Base-by-base conservation (phyloP, 768 basidiomycete genomes). In the Lentinula raphanica region DNA sequence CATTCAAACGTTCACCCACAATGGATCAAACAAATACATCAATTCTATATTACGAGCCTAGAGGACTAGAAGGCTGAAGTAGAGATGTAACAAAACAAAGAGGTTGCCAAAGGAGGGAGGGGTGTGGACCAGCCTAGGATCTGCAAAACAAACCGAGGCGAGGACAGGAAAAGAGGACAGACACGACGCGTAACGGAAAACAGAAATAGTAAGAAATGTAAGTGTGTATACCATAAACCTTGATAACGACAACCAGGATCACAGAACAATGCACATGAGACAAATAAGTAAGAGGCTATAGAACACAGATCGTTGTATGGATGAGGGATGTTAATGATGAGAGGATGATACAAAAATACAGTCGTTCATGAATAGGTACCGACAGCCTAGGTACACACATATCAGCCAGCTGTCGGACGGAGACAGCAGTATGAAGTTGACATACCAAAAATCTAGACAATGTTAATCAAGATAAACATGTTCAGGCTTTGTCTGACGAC, bases 311-410 rank as follows among this genome's bases (percentile, higher is more conserved):
- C 46, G 29, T 46, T 23, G 48, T 7, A 49, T 35, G 49, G 49
- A 50, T 35, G 31, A 36, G 21, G 49, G 15, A 21, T 23, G 21
- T 29, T 15, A 21, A 19, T 35, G 49, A 35, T 12, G 29, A 50
- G 29, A n/a, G 49, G 31, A 35, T 50, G 49, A 35, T 50, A 50
- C 49, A 50, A 50, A 50, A 36, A 31, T 35, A 12, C n/a, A 50
- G 32, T 35, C 49, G 36, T 9, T 21, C 40, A 19, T 13, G 48
- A 21, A 35, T 21, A 36, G 28, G 29, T 32, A 32, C 13, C 21
- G 36, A 50, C 32, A 50, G 29, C 49, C 31, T 32, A 50, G 7
- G 49, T 32, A 49, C 7, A 19, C 1, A 27, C n/a, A 50, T 32
- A 50, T 32, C 15, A 50, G n/a, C 19, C 1, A 35, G n/a, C n/a